These are phyloP conservation scores for Kuraishia hungarica DNA, from an alignment of 805 yeast species.

Conservation along the genomic window DNA sequence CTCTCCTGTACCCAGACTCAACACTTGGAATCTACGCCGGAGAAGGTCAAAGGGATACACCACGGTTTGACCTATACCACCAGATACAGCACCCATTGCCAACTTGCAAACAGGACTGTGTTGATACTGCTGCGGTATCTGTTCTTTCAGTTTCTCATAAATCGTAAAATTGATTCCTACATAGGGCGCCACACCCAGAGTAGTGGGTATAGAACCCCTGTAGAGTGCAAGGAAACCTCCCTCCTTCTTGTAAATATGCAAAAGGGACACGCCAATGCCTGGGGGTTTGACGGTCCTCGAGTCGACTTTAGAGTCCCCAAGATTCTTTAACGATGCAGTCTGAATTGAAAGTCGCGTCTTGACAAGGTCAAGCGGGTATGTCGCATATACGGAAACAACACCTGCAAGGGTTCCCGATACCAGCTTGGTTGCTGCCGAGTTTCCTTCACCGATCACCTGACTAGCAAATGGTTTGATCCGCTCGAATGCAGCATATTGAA, in stretches of 20 bases:
- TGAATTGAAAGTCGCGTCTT: constrained; percentile 86
- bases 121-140: constrained; percentile 22
- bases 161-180: constrained; percentile 89
- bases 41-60: constrained; percentile 90
- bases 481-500: constrained; percentile 84
- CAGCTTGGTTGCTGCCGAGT: constrained; percentile 52
- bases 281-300: constrained; percentile 42
- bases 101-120: constrained; percentile 44
- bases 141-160: constrained; percentile 72
- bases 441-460: constrained; percentile 21
- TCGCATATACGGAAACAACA: constrained; percentile 63
- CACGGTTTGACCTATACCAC: constrained; percentile 83
- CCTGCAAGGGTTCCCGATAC: constrained; percentile 81
- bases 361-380: constrained; percentile 88
- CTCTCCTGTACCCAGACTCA: constrained; percentile 68
- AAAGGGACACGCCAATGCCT: constrained; percentile 54
- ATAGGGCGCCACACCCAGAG: constrained; percentile 92
- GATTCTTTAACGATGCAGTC: constrained; percentile 58
- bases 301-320: constrained; percentile 30
- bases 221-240: constrained; percentile 78
- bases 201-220: constrained; percentile 85
- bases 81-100: constrained; percentile 75
- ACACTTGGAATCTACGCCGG: constrained; percentile 85
- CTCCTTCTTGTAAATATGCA: constrained; percentile 57
- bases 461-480: constrained; percentile 33